Evolutionary conservation across 768 basidiomycete species (phyloP).

Genomic region (Trametes meyenii): DNA sequence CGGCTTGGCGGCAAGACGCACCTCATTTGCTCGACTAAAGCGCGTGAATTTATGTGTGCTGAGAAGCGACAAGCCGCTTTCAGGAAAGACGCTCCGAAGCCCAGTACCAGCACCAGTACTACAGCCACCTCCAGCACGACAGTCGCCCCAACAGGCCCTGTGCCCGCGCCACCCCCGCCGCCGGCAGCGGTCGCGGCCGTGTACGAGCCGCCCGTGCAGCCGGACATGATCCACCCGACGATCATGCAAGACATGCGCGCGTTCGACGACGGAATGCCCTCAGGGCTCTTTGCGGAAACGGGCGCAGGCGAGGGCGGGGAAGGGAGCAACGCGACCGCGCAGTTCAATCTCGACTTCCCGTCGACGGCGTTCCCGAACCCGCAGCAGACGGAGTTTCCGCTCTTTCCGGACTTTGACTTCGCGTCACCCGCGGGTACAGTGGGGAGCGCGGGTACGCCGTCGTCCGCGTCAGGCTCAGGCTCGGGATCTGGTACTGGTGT

Average conservation of each 20-base stretch:
- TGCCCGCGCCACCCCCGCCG: neutral
- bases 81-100: too few species aligned
- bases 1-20: conserved; percentile 38
- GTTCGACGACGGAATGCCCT: conserved; percentile 39
- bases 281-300: conserved; percentile 7
- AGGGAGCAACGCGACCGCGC: neutral
- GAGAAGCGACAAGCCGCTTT: neutral
- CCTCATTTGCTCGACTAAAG: conserved; percentile 21
- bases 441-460: neutral
- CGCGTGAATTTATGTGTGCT: neutral
- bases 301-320: neutral
- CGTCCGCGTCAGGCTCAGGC: conserved; percentile 4
- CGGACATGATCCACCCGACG: conserved; percentile 46
- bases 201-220: conserved; percentile 17
- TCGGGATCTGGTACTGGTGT: conserved; percentile 1
- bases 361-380: conserved; percentile 27
- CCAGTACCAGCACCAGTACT: too few species aligned
- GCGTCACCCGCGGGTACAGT: neutral
- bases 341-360: conserved; percentile 35
- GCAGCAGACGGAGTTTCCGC: conserved; percentile 8
- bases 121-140: too few species aligned
- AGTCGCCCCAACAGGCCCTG: neutral
- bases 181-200: neutral
- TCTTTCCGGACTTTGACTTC: conserved; percentile 21
- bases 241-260: conserved; percentile 57